Evolutionary conservation across 2,329 filamentous ascomycete species (phyloP).

Genomic region (Neofusicoccum sp.): DNA sequence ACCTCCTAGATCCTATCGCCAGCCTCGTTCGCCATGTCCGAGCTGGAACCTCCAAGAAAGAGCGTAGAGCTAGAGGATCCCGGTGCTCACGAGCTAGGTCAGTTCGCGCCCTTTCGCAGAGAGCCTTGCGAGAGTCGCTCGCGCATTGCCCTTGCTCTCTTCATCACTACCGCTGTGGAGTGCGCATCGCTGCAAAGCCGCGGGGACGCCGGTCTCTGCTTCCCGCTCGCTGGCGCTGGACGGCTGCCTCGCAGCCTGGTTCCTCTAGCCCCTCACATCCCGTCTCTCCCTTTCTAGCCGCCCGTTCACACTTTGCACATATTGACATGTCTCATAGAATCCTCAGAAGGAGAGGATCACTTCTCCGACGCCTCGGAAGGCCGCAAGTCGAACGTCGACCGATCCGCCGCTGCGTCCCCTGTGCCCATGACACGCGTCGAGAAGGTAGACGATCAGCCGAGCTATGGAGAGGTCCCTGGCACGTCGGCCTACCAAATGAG

Average conservation of each 20-base stretch:
- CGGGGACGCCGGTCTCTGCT: not conserved
- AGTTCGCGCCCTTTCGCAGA: constrained; percentile 22
- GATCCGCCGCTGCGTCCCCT: constrained; percentile 49
- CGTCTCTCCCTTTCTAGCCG: not conserved
- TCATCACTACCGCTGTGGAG: not conserved
- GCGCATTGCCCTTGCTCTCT: not conserved
- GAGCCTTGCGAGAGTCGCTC: not conserved
- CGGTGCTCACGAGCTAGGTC: constrained; percentile 57
- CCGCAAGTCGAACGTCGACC: constrained; percentile 33
- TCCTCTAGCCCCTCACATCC: not conserved
- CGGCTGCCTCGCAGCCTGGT: not conserved
- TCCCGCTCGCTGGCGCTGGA: not conserved
- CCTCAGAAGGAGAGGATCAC: constrained; percentile 58
- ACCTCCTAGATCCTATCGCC: not conserved
- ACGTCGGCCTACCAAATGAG: constrained; percentile 60
- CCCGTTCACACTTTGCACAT: not conserved
- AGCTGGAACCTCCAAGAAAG: constrained; percentile 54
- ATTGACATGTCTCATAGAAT: constrained; percentile 29
- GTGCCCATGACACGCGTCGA: constrained; percentile 63
- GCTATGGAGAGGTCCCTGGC: constrained; percentile 57
- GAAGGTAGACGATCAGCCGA: constrained; percentile 57
- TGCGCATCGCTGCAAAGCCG: not conserved
- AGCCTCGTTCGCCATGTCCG: constrained; percentile 32
- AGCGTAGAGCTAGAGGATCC: constrained; percentile 56
- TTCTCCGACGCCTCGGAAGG: constrained; percentile 67